These are phyloP conservation scores for Ascoidea tarda DNA, from an alignment of 805 yeast species.

Conservation along the genomic window DNA sequence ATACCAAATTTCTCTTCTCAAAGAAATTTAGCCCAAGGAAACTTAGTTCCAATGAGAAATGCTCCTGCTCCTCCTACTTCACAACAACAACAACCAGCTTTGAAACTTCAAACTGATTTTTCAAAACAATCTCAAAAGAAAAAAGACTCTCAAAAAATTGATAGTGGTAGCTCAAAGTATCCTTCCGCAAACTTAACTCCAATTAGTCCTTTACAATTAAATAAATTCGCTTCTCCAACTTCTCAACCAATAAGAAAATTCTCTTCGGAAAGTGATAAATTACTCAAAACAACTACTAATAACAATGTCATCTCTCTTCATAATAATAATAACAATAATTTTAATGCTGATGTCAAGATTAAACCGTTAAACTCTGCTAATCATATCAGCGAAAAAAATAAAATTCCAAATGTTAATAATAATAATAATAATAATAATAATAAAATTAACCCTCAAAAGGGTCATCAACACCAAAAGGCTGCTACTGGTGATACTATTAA, in stretches of 20 bases:
- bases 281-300: no score
- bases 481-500: conserved; percentile 11
- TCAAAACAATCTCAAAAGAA: neutral
- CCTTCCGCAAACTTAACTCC: conserved; percentile 7
- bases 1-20: no score
- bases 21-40: conserved; percentile 7
- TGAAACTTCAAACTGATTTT: neutral
- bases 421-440: conserved; percentile 6
- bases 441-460: conserved; percentile 13
- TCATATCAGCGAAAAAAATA: neutral
- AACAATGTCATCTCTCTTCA: conserved; percentile 8
- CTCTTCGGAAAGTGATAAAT: neutral
- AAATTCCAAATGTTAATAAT: conserved; percentile 1
- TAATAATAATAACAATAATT: conserved; percentile 7
- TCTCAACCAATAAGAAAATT: neutral
- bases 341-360: conserved; percentile 5
- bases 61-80: conserved; percentile 40
- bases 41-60: conserved; percentile 32
- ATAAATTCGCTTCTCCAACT: neutral
- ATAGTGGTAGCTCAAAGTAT: conserved; percentile 7
- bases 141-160: conserved; percentile 7
- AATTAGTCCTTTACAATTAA: neutral
- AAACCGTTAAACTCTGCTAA: neutral
- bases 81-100: neutral
- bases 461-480: conserved; percentile 8